Evolutionary conservation across 2,329 filamentous ascomycete genomes (phyloP), one percentile per base, ranked within the genome.

Genomic region (Diplodia scrobiculata): DNA sequence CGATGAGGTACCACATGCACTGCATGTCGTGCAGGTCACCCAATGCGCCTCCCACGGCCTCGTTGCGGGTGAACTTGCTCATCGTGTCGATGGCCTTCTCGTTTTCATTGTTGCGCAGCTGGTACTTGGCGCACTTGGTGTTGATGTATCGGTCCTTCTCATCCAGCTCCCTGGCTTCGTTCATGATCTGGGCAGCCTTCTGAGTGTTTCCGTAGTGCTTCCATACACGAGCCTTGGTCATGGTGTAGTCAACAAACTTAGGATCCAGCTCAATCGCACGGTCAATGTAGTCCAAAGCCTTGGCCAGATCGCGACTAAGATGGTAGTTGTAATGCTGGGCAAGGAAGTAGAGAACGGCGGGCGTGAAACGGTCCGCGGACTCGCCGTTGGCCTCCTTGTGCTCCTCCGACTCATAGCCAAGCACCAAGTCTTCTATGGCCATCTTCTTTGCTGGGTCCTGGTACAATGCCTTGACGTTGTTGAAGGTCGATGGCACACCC

Each of bases 11-110:
- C 96, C 95, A 99, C 71, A 98, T 87, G 76, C 93, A 97, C 79
- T 99, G 95, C 95, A 99, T 99, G 72, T 99, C 95, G 70, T 96
- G 85, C 41, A 99, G 86, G 77, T 99, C 95, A 55, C 90, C 91
- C 48, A 99, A 82, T 4, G 96, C 91, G 1, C 95, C 95, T 5
- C 92, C 92, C 13, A 89, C 85, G 3, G 92, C 90, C 74, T 99
- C 95, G 63, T 93, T 93, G 64, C 94, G 86, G 0, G 96, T 99
- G 79, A 99, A 99, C 70, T 97, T 86, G 69, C 92, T 91, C 84
- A 98, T 92, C 0, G 92, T 97, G 72, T 91, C 87, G 63, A 98
- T 81, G 0, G 91, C 94, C 71, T 88, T 88, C 62, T 96, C 91
- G 73, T 91, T 95, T 75, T 97, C 88, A 77, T 97, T 87, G 79